phyloP scores from a whole-genome alignment of 148 eudicot species.

The Cornus suecica region DNA sequence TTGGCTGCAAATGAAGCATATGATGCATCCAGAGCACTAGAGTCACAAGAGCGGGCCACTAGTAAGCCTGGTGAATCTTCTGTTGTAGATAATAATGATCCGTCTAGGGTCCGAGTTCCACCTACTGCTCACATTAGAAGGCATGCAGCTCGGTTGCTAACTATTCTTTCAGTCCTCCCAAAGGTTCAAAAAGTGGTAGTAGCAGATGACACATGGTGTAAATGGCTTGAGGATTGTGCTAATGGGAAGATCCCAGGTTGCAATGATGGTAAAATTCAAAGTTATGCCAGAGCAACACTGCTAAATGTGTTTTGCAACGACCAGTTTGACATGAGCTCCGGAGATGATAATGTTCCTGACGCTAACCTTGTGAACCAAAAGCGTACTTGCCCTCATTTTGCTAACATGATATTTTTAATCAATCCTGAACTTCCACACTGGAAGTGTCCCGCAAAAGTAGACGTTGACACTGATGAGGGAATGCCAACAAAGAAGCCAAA shows the following conservation, averaged over 20 bases:
- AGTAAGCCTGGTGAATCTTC: conserved; percentile 46
- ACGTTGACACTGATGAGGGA: conserved; percentile 8
- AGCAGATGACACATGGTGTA: conserved; percentile 64
- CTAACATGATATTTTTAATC: conserved; percentile 78
- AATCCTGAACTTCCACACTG: conserved; percentile 87
- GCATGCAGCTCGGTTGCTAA: conserved; percentile 84
- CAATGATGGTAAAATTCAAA: conserved; percentile 76
- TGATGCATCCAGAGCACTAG: conserved; percentile 83
- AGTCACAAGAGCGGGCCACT: conserved; percentile 50
- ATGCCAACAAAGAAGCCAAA: conserved; percentile 10
- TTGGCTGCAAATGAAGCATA: conserved; percentile 96
- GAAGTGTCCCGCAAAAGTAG: conserved; percentile 56
- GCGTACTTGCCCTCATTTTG: conserved; percentile 46
- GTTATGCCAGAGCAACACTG: conserved; percentile 86
- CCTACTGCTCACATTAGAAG: conserved; percentile 84
- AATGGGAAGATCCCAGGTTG: conserved; percentile 86
- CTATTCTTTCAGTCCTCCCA: conserved; percentile 78
- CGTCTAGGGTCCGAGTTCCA: conserved; percentile 68
- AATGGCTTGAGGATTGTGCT: conserved; percentile 99
- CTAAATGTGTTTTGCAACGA: conserved; percentile 64
- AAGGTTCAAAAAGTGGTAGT: conserved; percentile 66
- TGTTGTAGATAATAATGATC: conserved; percentile 35
- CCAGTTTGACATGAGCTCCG: conserved; percentile 28
- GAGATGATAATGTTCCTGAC: conserved; percentile 31
- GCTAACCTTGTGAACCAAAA: conserved; percentile 27